Base-by-base conservation (phyloP, 2,329 filamentous ascomycete genomes). In the Botrytis deweyae region DNA sequence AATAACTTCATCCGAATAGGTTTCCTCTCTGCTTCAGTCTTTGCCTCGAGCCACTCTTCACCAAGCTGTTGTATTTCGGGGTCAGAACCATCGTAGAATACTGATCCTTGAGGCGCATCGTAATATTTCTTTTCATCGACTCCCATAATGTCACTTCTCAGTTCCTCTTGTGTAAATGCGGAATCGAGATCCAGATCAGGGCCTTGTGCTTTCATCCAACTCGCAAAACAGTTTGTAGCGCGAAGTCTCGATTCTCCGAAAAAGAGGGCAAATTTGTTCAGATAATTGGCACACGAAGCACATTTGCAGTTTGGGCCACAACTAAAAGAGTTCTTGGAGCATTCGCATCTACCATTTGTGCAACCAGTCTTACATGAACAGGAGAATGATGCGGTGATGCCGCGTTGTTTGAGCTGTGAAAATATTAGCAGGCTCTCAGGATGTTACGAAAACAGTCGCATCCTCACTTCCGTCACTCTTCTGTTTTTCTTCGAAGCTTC, bases 401-500 rank as follows among this genome's bases (percentile, higher is more conserved):
- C 38, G 22, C 40, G 62, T 9, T 16, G 46, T 44, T 59, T 25
- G 46, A 72, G 61, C 70, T 72, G n/a, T 33, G 44, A 46, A 58
- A 42, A 22, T 42, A 14, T 68, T 16, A 68, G 46, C n/a, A 49
- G 10, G 16, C 20, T 16, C 36, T 68, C 49, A 58, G 49, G n/a
- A 40, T 36, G 40, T 22, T 16, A 44, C 14, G n/a, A 10, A 20
- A 68, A 25, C 5, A 14, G 49, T 25, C 33, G n/a, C 42, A 16
- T 49, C 36, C 71, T 72, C 29, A 72, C 71, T 40, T 72, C 49
- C 29, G 71, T 68, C 22, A 68, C 63, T 20, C 67, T 72, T 68
- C 71, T 67, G 10, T 68, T 33, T 22, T 46, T 61, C 22, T 72
- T 67, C 12, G n/a, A 18, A 12, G 9, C 22, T 59, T 67, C 52